Evolutionary conservation across 2,329 filamentous ascomycete species (phyloP).

Genomic region (Exophiala calicioides): DNA sequence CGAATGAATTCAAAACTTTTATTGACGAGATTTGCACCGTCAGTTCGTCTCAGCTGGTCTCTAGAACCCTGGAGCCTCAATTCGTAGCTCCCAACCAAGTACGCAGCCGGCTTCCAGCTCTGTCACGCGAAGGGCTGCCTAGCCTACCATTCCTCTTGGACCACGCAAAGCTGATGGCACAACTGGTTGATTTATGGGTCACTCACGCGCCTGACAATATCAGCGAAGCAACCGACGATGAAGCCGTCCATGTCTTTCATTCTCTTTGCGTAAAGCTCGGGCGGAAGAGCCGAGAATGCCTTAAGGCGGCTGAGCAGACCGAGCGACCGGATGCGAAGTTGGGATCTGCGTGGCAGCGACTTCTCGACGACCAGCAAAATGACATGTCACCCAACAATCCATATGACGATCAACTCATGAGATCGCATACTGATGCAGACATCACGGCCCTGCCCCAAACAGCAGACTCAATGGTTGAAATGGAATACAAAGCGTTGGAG

Average conservation of each 20-base stretch:
- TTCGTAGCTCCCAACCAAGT: constrained; percentile 95
- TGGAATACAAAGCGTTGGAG: constrained; percentile 11
- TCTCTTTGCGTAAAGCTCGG: constrained; percentile 44
- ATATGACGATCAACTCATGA: constrained; percentile 19
- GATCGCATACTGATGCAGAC: constrained; percentile 13
- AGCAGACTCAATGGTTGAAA: constrained; percentile 15
- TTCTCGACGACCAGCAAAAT: constrained; percentile 51
- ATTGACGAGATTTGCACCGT: constrained; percentile 85
- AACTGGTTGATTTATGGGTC: constrained; percentile 66
- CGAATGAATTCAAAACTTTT: constrained; percentile 79
- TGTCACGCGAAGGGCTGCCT: constrained; percentile 86
- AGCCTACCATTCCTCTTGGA: constrained; percentile 92
- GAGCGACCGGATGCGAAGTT: constrained; percentile 49
- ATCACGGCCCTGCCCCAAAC: constrained; percentile 31
- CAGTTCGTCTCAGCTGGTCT: constrained; percentile 65
- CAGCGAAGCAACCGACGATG: constrained; percentile 41
- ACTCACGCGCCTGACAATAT: constrained; percentile 44
- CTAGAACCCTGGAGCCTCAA: constrained; percentile 58
- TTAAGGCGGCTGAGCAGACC: constrained; percentile 50
- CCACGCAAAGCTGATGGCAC: constrained; percentile 79
- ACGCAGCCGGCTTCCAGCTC: constrained; percentile 74
- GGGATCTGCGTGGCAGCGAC: constrained; percentile 52
- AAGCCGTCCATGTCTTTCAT: constrained; percentile 47
- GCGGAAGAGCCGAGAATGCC: constrained; percentile 48
- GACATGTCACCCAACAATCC: constrained; percentile 18